These are phyloP conservation scores for Aspergillus texensis DNA, from an alignment of 2,329 filamentous ascomycete genomes.

Conservation along the genomic window DNA sequence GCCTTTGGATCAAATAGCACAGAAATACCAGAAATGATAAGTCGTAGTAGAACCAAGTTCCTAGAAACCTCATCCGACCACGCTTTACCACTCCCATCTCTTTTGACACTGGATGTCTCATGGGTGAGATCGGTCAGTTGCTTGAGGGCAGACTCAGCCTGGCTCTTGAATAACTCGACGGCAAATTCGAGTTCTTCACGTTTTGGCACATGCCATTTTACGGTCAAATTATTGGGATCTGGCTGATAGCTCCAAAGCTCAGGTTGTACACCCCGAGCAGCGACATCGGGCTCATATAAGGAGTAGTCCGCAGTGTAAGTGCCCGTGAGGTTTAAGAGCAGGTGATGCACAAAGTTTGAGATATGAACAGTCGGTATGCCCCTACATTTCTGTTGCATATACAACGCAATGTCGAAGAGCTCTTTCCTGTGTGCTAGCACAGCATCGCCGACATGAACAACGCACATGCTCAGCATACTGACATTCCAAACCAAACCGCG, in stretches of 20 bases:
- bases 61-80: constrained; percentile 97
- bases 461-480: constrained; percentile 96
- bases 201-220: constrained; percentile 88
- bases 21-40: constrained; percentile 89
- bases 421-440: constrained; percentile 88
- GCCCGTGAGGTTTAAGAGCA: constrained; percentile 89
- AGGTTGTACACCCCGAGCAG: constrained; percentile 71
- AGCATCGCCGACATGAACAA: constrained; percentile 90
- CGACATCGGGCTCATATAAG: constrained; percentile 78
- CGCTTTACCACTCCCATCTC: constrained; percentile 94
- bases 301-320: constrained; percentile 91
- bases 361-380: constrained; percentile 94
- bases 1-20: constrained; percentile 82
- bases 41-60: constrained; percentile 80
- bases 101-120: constrained; percentile 77
- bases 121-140: constrained; percentile 79
- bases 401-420: constrained; percentile 85
- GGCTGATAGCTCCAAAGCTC: constrained; percentile 84
- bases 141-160: constrained; percentile 74
- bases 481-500: constrained; percentile 94
- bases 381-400: constrained; percentile 95
- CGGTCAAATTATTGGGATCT: constrained; percentile 72
- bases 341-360: constrained; percentile 96
- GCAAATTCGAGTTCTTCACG: constrained; percentile 84
- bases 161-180: constrained; percentile 82